A percentile compares a stretch with the other conserved stretches of the same genome.
phyloP scores from a whole-genome alignment of 2,329 filamentous ascomycete genomes.

The Lachnellula willkommii region DNA sequence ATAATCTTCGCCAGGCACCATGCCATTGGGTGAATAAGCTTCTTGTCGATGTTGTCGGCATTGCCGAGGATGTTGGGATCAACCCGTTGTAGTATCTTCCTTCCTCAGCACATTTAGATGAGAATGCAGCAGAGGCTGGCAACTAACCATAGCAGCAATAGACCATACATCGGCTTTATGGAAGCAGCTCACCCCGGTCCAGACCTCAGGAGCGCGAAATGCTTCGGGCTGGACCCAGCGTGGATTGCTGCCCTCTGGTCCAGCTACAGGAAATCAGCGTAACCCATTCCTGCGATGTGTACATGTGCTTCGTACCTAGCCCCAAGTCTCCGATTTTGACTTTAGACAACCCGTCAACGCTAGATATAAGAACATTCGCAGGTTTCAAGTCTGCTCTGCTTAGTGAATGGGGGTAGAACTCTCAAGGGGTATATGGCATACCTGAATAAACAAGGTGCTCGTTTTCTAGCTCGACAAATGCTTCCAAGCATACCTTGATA shows the following conservation, averaged over 20 bases:
- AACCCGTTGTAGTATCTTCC: constrained; percentile 12
- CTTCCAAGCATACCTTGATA: constrained; percentile 6
- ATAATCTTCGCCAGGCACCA: constrained; percentile 16
- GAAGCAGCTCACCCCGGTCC: constrained; percentile 13
- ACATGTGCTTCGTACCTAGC: background rate
- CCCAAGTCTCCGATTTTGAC: constrained; percentile 10
- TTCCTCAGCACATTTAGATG: constrained; percentile 7
- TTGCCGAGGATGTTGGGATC: constrained; percentile 12
- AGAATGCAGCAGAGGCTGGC: constrained; percentile 5
- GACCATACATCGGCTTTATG: constrained; percentile 16
- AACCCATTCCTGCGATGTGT: too few species aligned
- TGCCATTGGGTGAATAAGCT: constrained; percentile 10
- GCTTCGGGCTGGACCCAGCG: constrained; percentile 8
- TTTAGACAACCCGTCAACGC: constrained; percentile 3
- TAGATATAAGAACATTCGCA: constrained; percentile 11
- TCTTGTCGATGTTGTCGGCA: constrained; percentile 14
- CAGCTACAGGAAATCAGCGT: background rate
- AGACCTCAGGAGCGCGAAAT: constrained; percentile 12
- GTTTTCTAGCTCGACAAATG: constrained; percentile 9
- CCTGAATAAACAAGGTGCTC: constrained; percentile 12
- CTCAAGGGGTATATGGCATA: constrained; percentile 1
- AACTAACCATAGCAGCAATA: constrained; percentile 15
- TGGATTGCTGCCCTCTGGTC: constrained; percentile 6
- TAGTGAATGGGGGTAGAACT: constrained; percentile 5
- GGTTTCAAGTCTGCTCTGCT: constrained; percentile 8